Base-by-base conservation (phyloP, 352 stramenopile genomes). In the Pythium periplocum region DNA sequence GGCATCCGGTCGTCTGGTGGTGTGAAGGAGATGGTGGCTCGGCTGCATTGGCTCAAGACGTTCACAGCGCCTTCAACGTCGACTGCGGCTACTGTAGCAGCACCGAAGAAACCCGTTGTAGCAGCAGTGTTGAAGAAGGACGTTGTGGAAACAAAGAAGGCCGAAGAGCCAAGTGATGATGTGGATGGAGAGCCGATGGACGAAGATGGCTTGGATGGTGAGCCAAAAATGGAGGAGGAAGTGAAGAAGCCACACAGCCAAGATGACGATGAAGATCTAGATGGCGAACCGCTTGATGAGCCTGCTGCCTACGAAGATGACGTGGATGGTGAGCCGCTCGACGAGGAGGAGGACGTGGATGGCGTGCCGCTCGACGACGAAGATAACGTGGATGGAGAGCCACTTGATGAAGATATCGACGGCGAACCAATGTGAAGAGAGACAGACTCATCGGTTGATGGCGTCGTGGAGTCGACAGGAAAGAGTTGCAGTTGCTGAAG, bases 11-110 rank as follows among this genome's bases (percentile, higher is more conserved):
- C 71, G n/a, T 74, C 57, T 5, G 82, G 82, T 2, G 59, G 67
- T 10, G 66, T 59, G 6, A 71, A 62, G 32, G 49, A 75, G 6
- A 57, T 93, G 50, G 40, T 78, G 17, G 62, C 54, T 17, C 62
- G 82, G 7, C 42, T 93, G 43, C 62, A 83, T 33, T 89, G 79
- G 79, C 68, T 93, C 4, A 75, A 81, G 48, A 69, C 86, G 39
- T 93, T 90, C 55, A 88, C 82, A 3, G 65, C 74, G 6, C 71
- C 75, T 12, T 66, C 62, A 12, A 26, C 17, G 17, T 26, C 17
- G 17, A 26, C 17, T 26, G 17, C 17, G 17, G 17, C 17, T 26
- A 26, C 17, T 26, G 17, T 26, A 26, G 17, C 58, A 11, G 53
- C 51, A 51, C 39, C 32, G 4, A 53, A 39, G 7, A 45, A 59